A percentile compares a stretch with the other conserved stretches of the same genome.
These are phyloP conservation scores for Naganishia vishniacii DNA, from an alignment of 768 basidiomycete genomes.

Conservation along the genomic window DNA sequence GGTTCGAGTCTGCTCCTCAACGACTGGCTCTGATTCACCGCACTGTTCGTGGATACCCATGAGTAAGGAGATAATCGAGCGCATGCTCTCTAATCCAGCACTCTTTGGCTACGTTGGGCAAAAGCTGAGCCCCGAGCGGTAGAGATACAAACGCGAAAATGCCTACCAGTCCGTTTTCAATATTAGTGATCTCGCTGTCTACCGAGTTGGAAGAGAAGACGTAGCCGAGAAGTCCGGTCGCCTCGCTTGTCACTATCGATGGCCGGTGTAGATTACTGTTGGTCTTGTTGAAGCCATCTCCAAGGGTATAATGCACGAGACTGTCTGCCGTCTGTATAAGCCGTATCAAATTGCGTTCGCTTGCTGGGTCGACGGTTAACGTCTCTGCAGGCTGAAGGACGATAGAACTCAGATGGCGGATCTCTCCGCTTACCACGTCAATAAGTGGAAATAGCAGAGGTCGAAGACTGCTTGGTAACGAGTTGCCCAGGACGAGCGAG, in stretches of 20 bases:
- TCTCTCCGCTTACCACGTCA: conserved; percentile 7
- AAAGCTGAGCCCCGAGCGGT: not conserved
- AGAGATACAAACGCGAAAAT: not conserved
- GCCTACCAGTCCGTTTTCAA: conserved; percentile 12
- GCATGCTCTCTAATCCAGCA: conserved; percentile 12
- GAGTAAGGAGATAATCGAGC: conserved; percentile 10
- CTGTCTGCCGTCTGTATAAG: conserved; percentile 6
- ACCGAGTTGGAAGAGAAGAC: not conserved
- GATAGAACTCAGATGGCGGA: not conserved
- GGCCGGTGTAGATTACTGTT: not conserved
- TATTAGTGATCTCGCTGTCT: conserved; percentile 6
- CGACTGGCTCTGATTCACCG: not conserved
- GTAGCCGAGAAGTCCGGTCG: conserved; percentile 1
- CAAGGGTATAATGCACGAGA: conserved; percentile 14
- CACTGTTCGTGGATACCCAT: conserved; percentile 1
- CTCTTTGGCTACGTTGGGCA: not conserved
- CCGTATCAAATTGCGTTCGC: conserved; percentile 6
- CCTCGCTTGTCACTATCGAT: not conserved
- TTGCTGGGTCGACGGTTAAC: not conserved
- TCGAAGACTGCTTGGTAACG: conserved; percentile 7
- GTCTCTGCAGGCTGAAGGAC: not conserved
- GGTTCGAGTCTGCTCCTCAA: not conserved
- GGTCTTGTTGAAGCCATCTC: conserved; percentile 3
- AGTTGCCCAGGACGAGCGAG: conserved; percentile 3
- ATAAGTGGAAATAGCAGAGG: conserved; percentile 16